A percentile compares a stretch with the other conserved stretches of the same genome.
Evolutionary conservation across 768 basidiomycete genomes (phyloP).

Genomic region (Pilatotrama ljubarskyi): DNA sequence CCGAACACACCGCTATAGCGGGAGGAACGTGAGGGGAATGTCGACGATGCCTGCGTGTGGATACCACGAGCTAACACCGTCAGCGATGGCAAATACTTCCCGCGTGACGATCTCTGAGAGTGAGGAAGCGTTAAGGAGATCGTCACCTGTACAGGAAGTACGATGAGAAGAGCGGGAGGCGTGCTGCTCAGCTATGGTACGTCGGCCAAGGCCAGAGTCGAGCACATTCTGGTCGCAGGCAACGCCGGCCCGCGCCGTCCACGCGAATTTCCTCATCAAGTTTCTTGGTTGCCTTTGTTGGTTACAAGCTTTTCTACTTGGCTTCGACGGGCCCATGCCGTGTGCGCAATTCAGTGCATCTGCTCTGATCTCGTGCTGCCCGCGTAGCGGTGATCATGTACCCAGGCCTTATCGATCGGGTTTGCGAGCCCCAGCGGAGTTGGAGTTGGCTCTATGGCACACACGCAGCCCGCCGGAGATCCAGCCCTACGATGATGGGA

Average conservation of each 20-base stretch:
- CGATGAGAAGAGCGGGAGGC: too few species aligned
- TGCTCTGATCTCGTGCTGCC: neutral
- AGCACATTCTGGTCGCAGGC: neutral
- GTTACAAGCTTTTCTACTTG: neutral
- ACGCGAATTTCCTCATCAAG: constrained; percentile 7
- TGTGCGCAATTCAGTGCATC: constrained; percentile 5
- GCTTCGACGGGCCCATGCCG: constrained; percentile 4
- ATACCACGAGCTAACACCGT: neutral
- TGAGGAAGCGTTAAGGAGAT: neutral
- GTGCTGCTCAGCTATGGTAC: too few species aligned
- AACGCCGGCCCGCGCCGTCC: neutral
- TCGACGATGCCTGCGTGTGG: too few species aligned
- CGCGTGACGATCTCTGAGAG: neutral
- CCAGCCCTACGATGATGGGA: neutral
- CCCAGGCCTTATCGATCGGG: constrained; percentile 1
- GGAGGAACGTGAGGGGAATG: too few species aligned
- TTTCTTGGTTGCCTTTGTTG: constrained; percentile 14
- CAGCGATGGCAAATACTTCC: neutral
- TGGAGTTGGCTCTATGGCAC: neutral
- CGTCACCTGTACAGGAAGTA: too few species aligned
- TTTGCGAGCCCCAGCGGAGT: neutral
- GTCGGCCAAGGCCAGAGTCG: too few species aligned
- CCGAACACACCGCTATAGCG: too few species aligned
- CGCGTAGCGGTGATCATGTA: neutral
- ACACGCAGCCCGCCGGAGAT: constrained; percentile 1